A percentile compares a stretch with the other conserved stretches of the same genome.
Evolutionary conservation across 345 rosid species (phyloP).

Genomic region (Anacardium occidentale): DNA sequence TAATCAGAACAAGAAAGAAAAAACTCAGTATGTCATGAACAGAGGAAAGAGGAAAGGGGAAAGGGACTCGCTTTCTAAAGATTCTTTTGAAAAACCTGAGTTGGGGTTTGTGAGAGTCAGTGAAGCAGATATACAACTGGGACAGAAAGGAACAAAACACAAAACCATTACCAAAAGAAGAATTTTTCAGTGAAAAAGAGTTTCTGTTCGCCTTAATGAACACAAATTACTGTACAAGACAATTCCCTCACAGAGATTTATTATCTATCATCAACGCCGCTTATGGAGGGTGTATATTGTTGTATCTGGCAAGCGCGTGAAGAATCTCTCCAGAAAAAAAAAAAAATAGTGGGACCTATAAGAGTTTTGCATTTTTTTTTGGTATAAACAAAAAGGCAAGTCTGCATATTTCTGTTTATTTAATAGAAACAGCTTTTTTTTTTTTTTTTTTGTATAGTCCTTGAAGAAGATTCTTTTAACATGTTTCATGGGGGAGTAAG

Average conservation of each 20-base stretch:
- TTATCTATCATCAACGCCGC: not conserved
- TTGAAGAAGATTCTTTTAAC: not conserved
- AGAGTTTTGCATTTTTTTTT: no score
- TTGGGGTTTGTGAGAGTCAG: slow-evolving; percentile 20
- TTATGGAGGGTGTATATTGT: not conserved
- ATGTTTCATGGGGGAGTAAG: slow-evolving; percentile 12
- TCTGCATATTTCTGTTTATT: no score
- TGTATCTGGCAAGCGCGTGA: slow-evolving; percentile 21
- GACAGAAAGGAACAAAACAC: not conserved
- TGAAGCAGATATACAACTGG: slow-evolving; percentile 26
- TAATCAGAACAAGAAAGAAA: no score
- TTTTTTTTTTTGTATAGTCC: no score
- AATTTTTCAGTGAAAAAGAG: no score
- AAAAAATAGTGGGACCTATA: slow-evolving; percentile 7
- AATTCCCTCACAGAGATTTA: slow-evolving; percentile 17
- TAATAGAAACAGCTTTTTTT: no score
- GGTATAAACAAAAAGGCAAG: no score
- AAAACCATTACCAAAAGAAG: slow-evolving; percentile 16
- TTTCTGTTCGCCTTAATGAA: slow-evolving; percentile 21
- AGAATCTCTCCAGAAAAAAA: slow-evolving; percentile 17
- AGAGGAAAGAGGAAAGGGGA: slow-evolving; percentile 1
- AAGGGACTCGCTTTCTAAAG: slow-evolving; percentile 38
- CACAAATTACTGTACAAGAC: not conserved
- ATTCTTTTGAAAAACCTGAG: slow-evolving; percentile 27
- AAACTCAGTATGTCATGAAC: not conserved